Percentiles rank a stretch among this genome's conserved stretches.
Conservation (phyloP, 306 rosid genomes). For the Rosa persica region DNA sequence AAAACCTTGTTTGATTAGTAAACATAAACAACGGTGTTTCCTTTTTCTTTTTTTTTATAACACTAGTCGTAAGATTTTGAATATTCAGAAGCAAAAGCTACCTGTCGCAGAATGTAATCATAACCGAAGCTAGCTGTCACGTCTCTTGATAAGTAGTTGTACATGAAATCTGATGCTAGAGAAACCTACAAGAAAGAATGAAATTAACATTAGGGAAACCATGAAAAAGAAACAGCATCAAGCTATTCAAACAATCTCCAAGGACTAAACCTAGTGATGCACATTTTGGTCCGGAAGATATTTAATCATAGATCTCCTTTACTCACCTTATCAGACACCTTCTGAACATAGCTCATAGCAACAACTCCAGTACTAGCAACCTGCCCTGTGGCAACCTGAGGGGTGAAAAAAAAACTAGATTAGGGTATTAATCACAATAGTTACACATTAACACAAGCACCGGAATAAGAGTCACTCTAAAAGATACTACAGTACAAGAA, state of each 20-base stretch:
- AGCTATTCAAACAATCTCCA: not conserved
- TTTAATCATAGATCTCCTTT: slow-evolving; percentile 10
- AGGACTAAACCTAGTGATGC: not conserved
- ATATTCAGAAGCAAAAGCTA: not conserved
- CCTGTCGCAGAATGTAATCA: slow-evolving; percentile 97
- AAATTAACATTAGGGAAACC: not conserved
- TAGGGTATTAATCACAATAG: not conserved
- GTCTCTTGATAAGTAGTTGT: slow-evolving; percentile 88
- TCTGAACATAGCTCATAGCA: slow-evolving; percentile 93
- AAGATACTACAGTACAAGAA: not conserved
- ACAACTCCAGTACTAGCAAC: slow-evolving; percentile 95
- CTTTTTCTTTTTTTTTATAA: not conserved
- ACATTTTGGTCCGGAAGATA: not conserved
- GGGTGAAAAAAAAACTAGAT: not conserved
- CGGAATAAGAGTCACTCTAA: not conserved
- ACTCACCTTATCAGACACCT: slow-evolving; percentile 91
- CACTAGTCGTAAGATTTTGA: slow-evolving; percentile 12
- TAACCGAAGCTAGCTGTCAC: slow-evolving; percentile 87
- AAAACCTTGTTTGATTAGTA: not conserved
- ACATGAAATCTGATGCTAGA: slow-evolving; percentile 85
- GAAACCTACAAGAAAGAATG: slow-evolving; percentile 59
- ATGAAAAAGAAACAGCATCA: not conserved
- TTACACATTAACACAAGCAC: not conserved
- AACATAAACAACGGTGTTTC: not conserved
- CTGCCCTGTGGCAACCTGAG: slow-evolving; percentile 95